These are phyloP conservation scores for Pythium plurisporium DNA, from an alignment of 352 stramenopile species.

Conservation along the genomic window DNA sequence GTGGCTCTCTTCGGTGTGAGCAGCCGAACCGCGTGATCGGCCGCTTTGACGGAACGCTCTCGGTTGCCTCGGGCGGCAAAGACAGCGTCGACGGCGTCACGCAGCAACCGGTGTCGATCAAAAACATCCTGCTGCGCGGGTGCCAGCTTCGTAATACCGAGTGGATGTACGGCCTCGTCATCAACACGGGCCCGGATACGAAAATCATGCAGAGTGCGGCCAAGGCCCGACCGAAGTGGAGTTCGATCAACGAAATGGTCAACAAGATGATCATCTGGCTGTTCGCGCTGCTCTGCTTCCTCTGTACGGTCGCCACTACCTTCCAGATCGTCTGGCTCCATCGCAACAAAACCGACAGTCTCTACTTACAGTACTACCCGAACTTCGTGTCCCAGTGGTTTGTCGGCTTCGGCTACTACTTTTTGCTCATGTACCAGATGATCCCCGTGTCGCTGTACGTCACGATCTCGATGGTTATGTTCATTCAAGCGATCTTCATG, in stretches of 20 bases:
- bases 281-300: slow-evolving; percentile 46
- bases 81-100: slow-evolving; percentile 26
- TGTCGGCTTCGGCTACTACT: slow-evolving; percentile 80
- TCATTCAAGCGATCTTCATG: slow-evolving; percentile 87
- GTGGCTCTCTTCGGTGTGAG: slow-evolving; percentile 77
- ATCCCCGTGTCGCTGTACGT: slow-evolving; percentile 88
- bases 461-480: slow-evolving; percentile 86
- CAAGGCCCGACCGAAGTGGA: slow-evolving; percentile 80
- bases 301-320: slow-evolving; percentile 65
- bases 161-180: slow-evolving; percentile 85
- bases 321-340: slow-evolving; percentile 61
- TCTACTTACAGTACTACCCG: slow-evolving; percentile 50
- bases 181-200: slow-evolving; percentile 91
- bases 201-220: slow-evolving; percentile 92
- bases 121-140: slow-evolving; percentile 89
- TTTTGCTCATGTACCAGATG: slow-evolving; percentile 80
- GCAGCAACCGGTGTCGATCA: slow-evolving; percentile 47
- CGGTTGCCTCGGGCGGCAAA: slow-evolving; percentile 41
- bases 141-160: slow-evolving; percentile 90
- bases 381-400: slow-evolving; percentile 54
- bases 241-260: slow-evolving; percentile 82
- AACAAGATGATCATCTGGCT: slow-evolving; percentile 84
- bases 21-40: slow-evolving; percentile 81
- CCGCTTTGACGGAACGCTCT: slow-evolving; percentile 67
- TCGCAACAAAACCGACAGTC: slow-evolving; percentile 38